Evolutionary conservation across 2,329 filamentous ascomycete genomes (phyloP).

Genomic region (Pseudocercospora pini-densiflorae): DNA sequence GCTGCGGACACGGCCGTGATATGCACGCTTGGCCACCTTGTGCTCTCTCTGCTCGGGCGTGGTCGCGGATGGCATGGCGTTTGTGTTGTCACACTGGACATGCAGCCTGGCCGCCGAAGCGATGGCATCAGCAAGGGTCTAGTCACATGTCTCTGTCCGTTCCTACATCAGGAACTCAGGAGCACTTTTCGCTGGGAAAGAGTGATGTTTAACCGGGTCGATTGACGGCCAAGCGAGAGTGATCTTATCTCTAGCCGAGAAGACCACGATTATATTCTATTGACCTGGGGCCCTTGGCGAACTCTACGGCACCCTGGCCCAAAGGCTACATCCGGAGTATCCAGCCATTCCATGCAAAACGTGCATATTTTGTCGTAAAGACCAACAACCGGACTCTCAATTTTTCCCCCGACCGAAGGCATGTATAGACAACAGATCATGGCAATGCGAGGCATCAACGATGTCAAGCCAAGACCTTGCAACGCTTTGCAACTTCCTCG

Average conservation of each 20-base stretch:
- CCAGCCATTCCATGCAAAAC: not conserved
- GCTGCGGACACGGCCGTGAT: conserved; percentile 3
- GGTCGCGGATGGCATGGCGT: not conserved
- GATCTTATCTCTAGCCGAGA: not conserved
- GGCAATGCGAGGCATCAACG: not conserved
- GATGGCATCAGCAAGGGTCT: not conserved
- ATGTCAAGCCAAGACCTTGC: not conserved
- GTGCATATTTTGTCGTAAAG: too few species aligned
- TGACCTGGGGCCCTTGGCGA: not conserved
- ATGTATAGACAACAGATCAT: too few species aligned
- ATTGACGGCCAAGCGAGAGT: not conserved
- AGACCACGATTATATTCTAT: not conserved
- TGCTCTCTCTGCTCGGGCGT: not conserved
- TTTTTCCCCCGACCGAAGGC: too few species aligned
- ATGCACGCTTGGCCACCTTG: conserved; percentile 1
- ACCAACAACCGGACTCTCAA: too few species aligned
- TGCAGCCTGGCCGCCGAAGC: not conserved
- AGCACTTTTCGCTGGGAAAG: not conserved
- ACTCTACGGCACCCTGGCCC: not conserved
- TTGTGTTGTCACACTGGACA: not conserved
- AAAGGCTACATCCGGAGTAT: not conserved
- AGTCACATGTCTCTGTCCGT: not conserved
- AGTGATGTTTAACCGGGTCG: not conserved
- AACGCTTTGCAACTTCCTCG: not conserved
- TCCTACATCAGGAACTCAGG: not conserved